Evolutionary conservation across 257 asterid species (phyloP), one percentile per base, ranked within the genome.

Genomic region (Verbascum thapsus): DNA sequence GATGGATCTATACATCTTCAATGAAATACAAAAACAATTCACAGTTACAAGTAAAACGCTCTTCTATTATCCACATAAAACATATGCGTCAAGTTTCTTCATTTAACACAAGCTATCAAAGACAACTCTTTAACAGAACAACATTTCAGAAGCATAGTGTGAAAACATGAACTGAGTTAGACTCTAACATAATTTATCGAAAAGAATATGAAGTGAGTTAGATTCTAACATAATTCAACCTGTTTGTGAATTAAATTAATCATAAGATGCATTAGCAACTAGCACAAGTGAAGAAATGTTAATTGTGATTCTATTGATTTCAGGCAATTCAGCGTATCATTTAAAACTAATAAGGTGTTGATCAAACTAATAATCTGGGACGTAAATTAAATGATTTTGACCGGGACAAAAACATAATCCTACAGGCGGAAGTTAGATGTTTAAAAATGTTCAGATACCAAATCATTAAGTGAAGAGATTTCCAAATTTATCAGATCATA

Each of bases 361-460:
- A 41, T 20, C 22, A 40, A 3, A 52, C 39, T n/a, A 51, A 37
- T n/a, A 39, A 9, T 50, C 17, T 38, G 57, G 22, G 6, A 7
- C 15, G 3, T 15, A 38, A 63, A 19, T 17, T 35, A 16, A 45
- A 26, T 26, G 56, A 26, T 42, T 42, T 18, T 13, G 5, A 57
- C 8, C 10, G 49, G 26, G 4, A 8, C 7, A 44, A 34, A 51
- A 43, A n/a, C 5, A 38, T 10, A 38, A 22, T 39, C 19, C 43
- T 58, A 41, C 30, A 35, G 17, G 58, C 41, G 5, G 15, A 57
- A 18, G 7, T 50, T 38, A 40, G 58, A 37, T 48, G 19, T 20
- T 7, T 3, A 6, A 32, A 47, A 50, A 34, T 23, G 40, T 48
- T 50, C 62, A 42, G 47, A 45, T 26, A 50, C 53, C 61, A 53